phyloP scores from a whole-genome alignment of 2,329 filamentous ascomycete genomes.

The Dothistroma pini region DNA sequence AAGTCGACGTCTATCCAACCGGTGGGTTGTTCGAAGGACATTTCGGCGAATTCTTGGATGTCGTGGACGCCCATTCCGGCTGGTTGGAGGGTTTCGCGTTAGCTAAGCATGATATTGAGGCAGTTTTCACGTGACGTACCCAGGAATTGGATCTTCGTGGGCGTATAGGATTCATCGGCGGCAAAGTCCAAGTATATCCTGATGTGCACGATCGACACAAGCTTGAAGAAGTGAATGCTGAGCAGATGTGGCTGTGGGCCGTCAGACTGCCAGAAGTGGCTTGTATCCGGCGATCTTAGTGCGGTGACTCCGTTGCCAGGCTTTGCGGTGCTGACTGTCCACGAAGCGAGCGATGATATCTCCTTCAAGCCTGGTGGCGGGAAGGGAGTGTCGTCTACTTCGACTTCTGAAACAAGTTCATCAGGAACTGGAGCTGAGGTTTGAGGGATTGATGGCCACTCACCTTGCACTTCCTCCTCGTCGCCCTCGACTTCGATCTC shows the following conservation, averaged over 20 bases:
- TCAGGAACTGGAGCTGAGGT: not conserved
- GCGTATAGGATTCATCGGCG: constrained; percentile 93
- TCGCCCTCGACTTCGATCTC: constrained; percentile 26
- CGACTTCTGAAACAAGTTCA: constrained; percentile 13
- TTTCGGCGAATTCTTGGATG: constrained; percentile 78
- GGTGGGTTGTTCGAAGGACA: constrained; percentile 72
- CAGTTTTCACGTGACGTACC: not conserved
- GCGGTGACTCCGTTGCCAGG: constrained; percentile 75
- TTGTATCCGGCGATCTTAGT: constrained; percentile 68
- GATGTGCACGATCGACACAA: constrained; percentile 72
- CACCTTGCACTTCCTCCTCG: constrained; percentile 29
- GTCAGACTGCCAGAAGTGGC: constrained; percentile 80
- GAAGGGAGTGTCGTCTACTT: constrained; percentile 42
- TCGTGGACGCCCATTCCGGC: constrained; percentile 91
- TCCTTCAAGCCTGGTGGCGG: constrained; percentile 62
- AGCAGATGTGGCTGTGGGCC: constrained; percentile 79
- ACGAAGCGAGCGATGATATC: constrained; percentile 78
- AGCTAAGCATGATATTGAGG: not conserved
- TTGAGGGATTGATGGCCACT: not conserved
- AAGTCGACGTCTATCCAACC: constrained; percentile 89
- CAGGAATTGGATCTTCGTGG: constrained; percentile 83
- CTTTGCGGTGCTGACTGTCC: constrained; percentile 78
- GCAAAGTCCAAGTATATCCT: constrained; percentile 88
- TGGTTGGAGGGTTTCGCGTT: not conserved
- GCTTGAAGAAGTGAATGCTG: constrained; percentile 81